A percentile compares a stretch with the other conserved stretches of the same genome.
Conservation (phyloP, 768 basidiomycete genomes). For the Leccinum sublutescens region DNA sequence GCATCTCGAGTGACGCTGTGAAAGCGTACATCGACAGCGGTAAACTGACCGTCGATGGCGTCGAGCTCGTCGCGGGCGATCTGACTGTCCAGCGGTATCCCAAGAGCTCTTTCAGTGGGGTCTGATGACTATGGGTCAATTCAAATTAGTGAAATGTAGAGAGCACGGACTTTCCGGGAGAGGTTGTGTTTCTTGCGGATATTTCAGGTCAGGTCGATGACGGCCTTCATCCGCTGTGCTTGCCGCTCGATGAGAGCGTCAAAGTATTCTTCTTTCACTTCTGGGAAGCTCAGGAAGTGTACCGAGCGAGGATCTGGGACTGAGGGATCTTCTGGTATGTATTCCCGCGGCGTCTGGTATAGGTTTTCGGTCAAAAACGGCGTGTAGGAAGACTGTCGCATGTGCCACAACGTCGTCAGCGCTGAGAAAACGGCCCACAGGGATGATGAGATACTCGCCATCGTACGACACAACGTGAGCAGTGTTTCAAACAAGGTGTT, state of each 20-base stretch:
- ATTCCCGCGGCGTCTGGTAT: slow-evolving; percentile 86
- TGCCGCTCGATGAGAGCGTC: slow-evolving; percentile 91
- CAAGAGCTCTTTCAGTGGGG: slow-evolving; percentile 21
- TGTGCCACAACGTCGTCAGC: slow-evolving; percentile 2
- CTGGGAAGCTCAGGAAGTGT: slow-evolving; percentile 94
- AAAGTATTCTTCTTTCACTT: slow-evolving; percentile 92
- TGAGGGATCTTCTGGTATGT: slow-evolving; percentile 72
- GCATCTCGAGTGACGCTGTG: slow-evolving; percentile 77
- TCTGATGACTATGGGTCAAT: slow-evolving; percentile 43
- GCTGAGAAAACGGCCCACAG: background rate
- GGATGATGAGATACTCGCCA: slow-evolving; percentile 54
- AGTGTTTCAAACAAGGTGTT: slow-evolving; percentile 96
- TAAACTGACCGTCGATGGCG: slow-evolving; percentile 82
- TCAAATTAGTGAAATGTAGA: background rate
- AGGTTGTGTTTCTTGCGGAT: slow-evolving; percentile 85
- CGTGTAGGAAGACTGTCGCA: slow-evolving; percentile 86
- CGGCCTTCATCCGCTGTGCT: slow-evolving; percentile 90
- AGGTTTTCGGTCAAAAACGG: slow-evolving; percentile 97
- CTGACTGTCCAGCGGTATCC: slow-evolving; percentile 40
- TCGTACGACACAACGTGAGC: slow-evolving; percentile 91
- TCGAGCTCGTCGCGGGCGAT: slow-evolving; percentile 88
- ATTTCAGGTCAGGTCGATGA: slow-evolving; percentile 89
- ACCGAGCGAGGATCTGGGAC: slow-evolving; percentile 84
- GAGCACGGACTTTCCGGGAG: slow-evolving; percentile 75
- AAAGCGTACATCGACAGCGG: slow-evolving; percentile 74